Evolutionary conservation across 2,329 filamentous ascomycete genomes (phyloP).

Genomic region (Apiospora rasikravindrae): DNA sequence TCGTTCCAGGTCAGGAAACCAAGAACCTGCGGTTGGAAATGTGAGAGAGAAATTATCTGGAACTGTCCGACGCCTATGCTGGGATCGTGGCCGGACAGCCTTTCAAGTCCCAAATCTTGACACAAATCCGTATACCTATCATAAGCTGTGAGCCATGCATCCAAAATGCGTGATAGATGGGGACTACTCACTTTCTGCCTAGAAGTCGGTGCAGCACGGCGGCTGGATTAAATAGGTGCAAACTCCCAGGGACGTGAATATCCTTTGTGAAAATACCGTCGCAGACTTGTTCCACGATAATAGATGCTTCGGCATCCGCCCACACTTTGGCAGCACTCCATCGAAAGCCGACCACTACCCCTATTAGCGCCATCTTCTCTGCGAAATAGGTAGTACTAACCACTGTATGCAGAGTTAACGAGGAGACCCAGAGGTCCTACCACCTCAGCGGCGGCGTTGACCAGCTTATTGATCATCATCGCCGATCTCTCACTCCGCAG

Average conservation of each 20-base stretch:
- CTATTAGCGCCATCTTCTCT: background rate
- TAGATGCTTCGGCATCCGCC: background rate
- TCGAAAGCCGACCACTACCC: background rate
- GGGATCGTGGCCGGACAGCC: background rate
- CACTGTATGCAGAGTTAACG: background rate
- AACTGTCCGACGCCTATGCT: background rate
- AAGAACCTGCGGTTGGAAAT: background rate
- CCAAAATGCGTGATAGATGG: background rate
- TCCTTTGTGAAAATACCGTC: background rate
- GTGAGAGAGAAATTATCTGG: background rate
- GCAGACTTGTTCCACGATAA: background rate
- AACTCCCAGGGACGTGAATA: slow-evolving; percentile 1
- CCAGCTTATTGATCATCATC: background rate
- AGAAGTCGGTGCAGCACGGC: background rate
- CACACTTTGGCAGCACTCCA: background rate
- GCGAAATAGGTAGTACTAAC: background rate
- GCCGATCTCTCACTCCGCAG: background rate
- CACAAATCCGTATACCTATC: background rate
- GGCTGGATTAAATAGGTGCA: background rate
- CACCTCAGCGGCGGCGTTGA: background rate
- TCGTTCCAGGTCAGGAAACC: background rate
- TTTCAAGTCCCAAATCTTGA: background rate
- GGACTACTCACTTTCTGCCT: background rate
- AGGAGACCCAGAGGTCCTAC: background rate
- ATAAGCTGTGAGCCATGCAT: background rate